Base-by-base conservation (phyloP, 768 basidiomycete genomes). In the Lactarius sanguifluus region DNA sequence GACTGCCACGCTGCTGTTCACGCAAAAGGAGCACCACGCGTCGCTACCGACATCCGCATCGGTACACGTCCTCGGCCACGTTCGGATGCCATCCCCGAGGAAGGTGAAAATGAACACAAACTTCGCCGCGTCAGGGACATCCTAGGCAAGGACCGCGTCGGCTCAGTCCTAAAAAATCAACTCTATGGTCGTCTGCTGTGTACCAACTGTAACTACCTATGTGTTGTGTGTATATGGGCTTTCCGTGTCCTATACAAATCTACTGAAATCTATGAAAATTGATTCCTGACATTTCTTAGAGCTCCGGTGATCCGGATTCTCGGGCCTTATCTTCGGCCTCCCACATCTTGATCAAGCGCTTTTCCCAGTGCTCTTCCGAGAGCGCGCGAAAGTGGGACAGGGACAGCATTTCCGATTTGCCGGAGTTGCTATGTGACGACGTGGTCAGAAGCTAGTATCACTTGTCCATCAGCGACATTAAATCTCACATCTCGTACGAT, bases 21-120 rank as follows among this genome's bases (percentile, higher is more conserved):
- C 69, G 85, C 83, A 1, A 82, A 84, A 74, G 92, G 91, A 28
- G 83, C 85, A 0, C 85, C 86, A 18, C 86, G 89, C 60, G 83
- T 95, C 61, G 92, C 92, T 13, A 96, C 96, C 15, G 96, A 98
- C 77, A 91, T 98, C 66, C 89, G 96, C 32, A 96, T 98, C 61
- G 96, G 96, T 52, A 98, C 96, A 1, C 86, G 96, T 56, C 82
- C 84, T 28, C 59, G 40, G 40, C 60, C 64, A 13, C 64, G 63
- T 28, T 13, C 47, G 23, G 38, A 57, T 10, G 32, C 45, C n/a
- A 86, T 96, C 76, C 84, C 87, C 1, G 90, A 88, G 6, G 80
- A 84, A 54, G 94, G 89, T 8, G 65, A 71, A 52, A 97, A 97
- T 70, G 86, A 86, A 25, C 79, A 78, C 61, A 98, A 98, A 74